phyloP scores from a whole-genome alignment of 805 yeast species.

The Cyberlindnera galapagoensis region DNA sequence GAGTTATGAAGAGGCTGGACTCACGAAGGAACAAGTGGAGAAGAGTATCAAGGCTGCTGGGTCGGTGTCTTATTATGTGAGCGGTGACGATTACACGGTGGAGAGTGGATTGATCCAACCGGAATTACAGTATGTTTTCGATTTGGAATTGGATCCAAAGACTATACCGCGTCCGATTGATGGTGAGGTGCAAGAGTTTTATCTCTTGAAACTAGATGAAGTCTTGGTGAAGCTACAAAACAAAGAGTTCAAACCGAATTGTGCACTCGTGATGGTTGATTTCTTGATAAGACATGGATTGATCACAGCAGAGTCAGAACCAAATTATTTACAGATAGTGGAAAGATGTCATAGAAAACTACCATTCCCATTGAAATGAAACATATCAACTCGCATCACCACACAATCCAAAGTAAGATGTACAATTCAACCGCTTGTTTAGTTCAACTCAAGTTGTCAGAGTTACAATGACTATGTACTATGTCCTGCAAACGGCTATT shows the following conservation, averaged over 20 bases:
- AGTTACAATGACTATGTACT: no score
- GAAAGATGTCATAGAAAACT: constrained; percentile 58
- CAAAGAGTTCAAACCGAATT: constrained; percentile 83
- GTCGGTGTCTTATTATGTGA: constrained; percentile 54
- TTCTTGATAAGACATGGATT: constrained; percentile 83
- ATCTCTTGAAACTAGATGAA: constrained; percentile 53
- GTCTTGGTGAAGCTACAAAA: constrained; percentile 41
- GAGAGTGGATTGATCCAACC: constrained; percentile 73
- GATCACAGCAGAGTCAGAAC: constrained; percentile 59
- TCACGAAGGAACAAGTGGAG: constrained; percentile 45
- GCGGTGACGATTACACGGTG: constrained; percentile 26
- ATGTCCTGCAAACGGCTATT: no score
- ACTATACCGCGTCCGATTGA: constrained; percentile 55
- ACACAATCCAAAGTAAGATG: no score
- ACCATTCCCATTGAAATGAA: constrained; percentile 53
- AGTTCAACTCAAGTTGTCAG: no score
- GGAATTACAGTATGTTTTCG: constrained; percentile 79
- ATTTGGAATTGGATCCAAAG: constrained; percentile 44
- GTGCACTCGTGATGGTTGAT: constrained; percentile 74
- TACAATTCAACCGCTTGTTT: no score
- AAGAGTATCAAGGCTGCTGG: constrained; percentile 48
- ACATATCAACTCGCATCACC: no score
- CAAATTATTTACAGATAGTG: constrained; percentile 54
- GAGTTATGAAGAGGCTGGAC: constrained; percentile 85
- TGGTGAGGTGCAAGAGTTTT: constrained; percentile 71